Evolutionary conservation across 2,329 filamentous ascomycete genomes (phyloP), one percentile per base, ranked within the genome.

Genomic region (Epicoccum nigrum): DNA sequence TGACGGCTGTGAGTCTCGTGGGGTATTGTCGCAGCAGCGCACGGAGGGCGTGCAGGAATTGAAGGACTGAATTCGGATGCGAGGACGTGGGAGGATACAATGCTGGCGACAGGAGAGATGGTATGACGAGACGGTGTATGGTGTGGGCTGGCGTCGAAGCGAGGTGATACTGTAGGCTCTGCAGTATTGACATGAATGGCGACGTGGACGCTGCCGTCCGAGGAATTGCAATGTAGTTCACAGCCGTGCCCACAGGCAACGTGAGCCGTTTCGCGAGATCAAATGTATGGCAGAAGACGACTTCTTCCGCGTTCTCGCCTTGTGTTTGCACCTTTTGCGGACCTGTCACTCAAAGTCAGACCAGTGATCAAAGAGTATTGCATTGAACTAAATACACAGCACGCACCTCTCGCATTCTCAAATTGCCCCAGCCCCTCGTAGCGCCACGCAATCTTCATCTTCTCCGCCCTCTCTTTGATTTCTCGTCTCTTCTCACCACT

Each of bases 401-500:
- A 70, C 82, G 74, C 79, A 88, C 87, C 86, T 86, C 85, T 82
- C 65, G 76, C 77, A 59, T 79, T 81, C 33, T 85, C 85, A 62
- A 86, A 86, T 59, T 88, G 87, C 13, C 89, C 88, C 45, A 97
- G 74, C 27, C 86, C 83, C 74, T 97, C 92, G 76, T 99, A 99
- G 72, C 94, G 83, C 94, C 94, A 99, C 3, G 94, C 94, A 77
- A 99, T 99, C 77, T 96, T 97, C 94, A 99, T 97, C 74, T 87
- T 92, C 25, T 79, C 69, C 35, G 68, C 63, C 61, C 58, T 46
- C 55, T 80, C 75, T 45, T 64, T 64, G 12, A 61, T 64, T 37
- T 62, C 58, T 44, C 57, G 13, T 68, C 49, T 61, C 32, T 54
- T 59, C 38, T 61, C 67, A 19, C 63, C 65, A 46, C 31, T 59